Conservation (phyloP, 345 rosid genomes). For the Citrus reticulata region DNA sequence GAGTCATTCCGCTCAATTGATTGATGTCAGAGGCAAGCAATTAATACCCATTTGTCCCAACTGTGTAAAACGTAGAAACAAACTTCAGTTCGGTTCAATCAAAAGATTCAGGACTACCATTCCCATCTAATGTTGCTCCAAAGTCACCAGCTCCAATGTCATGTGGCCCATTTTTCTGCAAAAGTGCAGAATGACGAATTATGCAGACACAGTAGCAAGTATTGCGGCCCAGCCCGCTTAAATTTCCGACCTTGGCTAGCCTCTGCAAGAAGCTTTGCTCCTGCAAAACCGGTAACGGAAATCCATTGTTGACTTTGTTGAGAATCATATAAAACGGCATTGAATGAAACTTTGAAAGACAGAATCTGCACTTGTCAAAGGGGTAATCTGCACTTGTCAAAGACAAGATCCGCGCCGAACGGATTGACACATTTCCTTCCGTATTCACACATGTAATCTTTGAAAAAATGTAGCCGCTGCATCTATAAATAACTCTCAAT, state of each 20-base stretch:
- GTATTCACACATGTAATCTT: too few species aligned
- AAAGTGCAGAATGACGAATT: background rate
- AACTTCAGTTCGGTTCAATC: background rate
- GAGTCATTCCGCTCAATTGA: background rate
- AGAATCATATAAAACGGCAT: too few species aligned
- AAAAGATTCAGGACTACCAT: background rate
- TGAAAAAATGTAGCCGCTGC: too few species aligned
- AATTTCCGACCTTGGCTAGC: background rate
- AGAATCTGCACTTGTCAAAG: too few species aligned
- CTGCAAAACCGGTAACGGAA: too few species aligned
- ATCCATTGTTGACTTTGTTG: too few species aligned
- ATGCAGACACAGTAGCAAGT: background rate
- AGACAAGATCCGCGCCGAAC: too few species aligned
- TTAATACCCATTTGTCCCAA: background rate
- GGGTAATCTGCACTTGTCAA: too few species aligned
- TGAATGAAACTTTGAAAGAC: too few species aligned
- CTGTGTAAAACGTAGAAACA: background rate
- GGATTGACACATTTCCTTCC: too few species aligned
- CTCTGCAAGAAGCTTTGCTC: background rate
- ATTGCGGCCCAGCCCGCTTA: background rate
- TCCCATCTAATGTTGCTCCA: background rate
- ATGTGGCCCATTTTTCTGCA: background rate
- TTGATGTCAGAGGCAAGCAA: background rate
- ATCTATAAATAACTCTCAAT: too few species aligned
- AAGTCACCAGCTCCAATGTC: background rate